Evolutionary conservation across 306 rosid genomes (phyloP).

Genomic region (Prunus dulcis): DNA sequence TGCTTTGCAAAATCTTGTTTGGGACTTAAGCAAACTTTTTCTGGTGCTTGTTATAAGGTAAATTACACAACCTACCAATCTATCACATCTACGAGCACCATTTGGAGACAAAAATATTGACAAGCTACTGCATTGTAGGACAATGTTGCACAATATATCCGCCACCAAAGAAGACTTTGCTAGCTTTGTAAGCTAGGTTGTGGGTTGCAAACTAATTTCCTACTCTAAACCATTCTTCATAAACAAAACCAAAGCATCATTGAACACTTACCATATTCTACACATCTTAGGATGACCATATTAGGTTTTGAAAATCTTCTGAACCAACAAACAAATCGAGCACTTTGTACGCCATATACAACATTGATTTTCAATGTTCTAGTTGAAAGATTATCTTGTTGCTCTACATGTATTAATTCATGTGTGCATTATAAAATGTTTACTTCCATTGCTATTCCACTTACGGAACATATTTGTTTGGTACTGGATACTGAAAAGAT

Average conservation of each 20-base stretch:
- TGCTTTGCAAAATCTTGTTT: slow-evolving; percentile 55
- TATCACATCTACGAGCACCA: slow-evolving; percentile 11
- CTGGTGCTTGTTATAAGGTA: slow-evolving; percentile 26
- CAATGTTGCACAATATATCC: background rate
- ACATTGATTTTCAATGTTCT: background rate
- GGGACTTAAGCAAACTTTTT: slow-evolving; percentile 38
- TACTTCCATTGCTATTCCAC: too few species aligned
- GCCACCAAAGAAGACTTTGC: background rate
- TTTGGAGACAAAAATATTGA: slow-evolving; percentile 29
- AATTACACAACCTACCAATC: slow-evolving; percentile 14
- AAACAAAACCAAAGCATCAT: background rate
- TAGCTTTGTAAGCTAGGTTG: background rate
- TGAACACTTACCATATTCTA: background rate
- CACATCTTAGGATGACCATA: background rate
- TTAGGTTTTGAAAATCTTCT: background rate
- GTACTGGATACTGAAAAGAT: too few species aligned
- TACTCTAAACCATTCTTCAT: background rate
- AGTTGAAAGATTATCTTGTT: background rate
- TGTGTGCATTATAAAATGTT: too few species aligned
- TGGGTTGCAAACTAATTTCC: background rate
- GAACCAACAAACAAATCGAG: background rate
- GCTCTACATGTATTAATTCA: too few species aligned
- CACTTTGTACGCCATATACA: background rate
- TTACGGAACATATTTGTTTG: too few species aligned
- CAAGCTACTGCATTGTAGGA: slow-evolving; percentile 3